A percentile compares a stretch with the other conserved stretches of the same genome.
Evolutionary conservation across 768 basidiomycete genomes (phyloP).

Genomic region (Lentinula boryana): DNA sequence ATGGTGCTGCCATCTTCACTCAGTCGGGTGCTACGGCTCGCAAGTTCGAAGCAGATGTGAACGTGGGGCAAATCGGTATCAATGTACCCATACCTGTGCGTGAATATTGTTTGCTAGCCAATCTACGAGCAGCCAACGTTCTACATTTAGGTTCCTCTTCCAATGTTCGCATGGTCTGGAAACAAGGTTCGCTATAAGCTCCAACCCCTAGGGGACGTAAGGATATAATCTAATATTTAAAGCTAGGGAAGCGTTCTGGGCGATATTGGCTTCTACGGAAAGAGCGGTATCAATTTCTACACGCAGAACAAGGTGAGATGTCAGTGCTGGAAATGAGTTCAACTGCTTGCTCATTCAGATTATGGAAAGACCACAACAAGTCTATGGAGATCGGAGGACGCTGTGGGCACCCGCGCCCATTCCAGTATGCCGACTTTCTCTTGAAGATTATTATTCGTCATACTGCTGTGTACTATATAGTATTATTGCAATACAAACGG

Average conservation of each 20-base stretch:
- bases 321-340: not conserved
- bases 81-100: conserved; percentile 89
- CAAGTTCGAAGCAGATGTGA: conserved; percentile 83
- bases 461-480: not conserved
- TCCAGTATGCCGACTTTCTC: conserved; percentile 83
- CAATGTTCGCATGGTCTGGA: conserved; percentile 97
- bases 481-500: not conserved
- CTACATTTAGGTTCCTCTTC: conserved; percentile 23
- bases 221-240: not conserved
- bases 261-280: conserved; percentile 89
- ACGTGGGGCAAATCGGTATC: conserved; percentile 90
- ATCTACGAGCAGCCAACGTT: not conserved
- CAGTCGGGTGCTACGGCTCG: conserved; percentile 94
- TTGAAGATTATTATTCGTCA: conserved; percentile 18
- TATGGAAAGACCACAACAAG: conserved; percentile 75
- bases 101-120: conserved; percentile 40
- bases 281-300: conserved; percentile 91
- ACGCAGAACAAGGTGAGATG: conserved; percentile 80
- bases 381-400: conserved; percentile 88
- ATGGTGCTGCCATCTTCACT: conserved; percentile 94
- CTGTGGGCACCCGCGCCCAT: conserved; percentile 70
- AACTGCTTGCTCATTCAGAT: not conserved
- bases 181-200: conserved; percentile 50
- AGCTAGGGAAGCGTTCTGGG: conserved; percentile 67
- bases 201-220: not conserved